phyloP scores from a whole-genome alignment of 805 yeast genomes.

The Yamadazyma endophytica region DNA sequence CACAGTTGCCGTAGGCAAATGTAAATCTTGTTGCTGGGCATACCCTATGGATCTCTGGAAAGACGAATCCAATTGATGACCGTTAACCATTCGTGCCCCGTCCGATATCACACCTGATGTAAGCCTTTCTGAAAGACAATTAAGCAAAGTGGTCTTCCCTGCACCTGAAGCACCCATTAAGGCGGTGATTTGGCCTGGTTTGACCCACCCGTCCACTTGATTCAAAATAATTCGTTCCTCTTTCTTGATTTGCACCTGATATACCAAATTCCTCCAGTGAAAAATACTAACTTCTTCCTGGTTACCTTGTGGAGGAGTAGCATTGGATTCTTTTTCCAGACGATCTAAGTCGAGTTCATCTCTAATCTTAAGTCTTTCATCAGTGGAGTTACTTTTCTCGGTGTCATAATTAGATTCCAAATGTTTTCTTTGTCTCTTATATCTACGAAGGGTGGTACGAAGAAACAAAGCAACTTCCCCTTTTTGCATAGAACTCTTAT shows the following conservation, averaged over 20 bases:
- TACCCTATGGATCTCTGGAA: conserved; percentile 78
- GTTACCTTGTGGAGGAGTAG: conserved; percentile 4
- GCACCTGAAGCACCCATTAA: conserved; percentile 88
- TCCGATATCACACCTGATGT: conserved; percentile 70
- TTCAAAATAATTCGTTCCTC: conserved; percentile 38
- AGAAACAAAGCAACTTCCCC: conserved; percentile 33
- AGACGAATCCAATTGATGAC: conserved; percentile 56
- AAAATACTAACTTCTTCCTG: conserved; percentile 21
- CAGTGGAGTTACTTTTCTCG: not conserved
- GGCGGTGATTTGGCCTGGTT: conserved; percentile 79
- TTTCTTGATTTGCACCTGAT: conserved; percentile 32
- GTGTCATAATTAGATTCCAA: not conserved
- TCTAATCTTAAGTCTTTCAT: too few species aligned
- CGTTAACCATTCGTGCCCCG: conserved; percentile 60
- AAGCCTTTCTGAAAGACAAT: conserved; percentile 68
- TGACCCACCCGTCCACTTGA: conserved; percentile 59
- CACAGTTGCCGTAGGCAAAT: conserved; percentile 63
- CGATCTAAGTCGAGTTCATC: too few species aligned
- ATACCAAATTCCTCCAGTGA: conserved; percentile 37
- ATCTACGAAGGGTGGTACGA: conserved; percentile 1
- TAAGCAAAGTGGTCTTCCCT: conserved; percentile 75
- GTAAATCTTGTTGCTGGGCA: conserved; percentile 79
- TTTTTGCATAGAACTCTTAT: conserved; percentile 41
- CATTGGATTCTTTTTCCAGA: conserved; percentile 9
- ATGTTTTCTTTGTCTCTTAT: not conserved